These are phyloP conservation scores for Boletus holoroseus DNA, from an alignment of 1,284 basidiomycete species.

Conservation along the genomic window DNA sequence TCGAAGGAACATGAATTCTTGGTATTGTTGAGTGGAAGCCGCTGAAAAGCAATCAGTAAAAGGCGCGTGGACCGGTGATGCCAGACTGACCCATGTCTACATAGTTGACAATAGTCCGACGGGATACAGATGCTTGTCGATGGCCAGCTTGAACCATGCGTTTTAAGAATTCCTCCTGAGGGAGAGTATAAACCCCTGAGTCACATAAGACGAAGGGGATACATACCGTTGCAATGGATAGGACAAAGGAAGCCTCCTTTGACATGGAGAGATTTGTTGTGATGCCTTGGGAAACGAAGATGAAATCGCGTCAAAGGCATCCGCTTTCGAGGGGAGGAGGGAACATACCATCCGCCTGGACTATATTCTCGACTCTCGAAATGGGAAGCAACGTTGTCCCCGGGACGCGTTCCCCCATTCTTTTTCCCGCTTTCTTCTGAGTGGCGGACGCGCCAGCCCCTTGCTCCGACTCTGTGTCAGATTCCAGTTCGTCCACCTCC, in stretches of 20 bases:
- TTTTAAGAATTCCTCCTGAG: constrained; percentile 74
- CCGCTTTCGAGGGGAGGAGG: background rate
- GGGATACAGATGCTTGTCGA: constrained; percentile 47
- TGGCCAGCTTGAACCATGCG: constrained; percentile 56
- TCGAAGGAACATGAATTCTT: constrained; percentile 64
- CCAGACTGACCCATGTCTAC: constrained; percentile 58
- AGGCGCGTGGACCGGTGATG: constrained; percentile 3
- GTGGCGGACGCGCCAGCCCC: constrained; percentile 37
- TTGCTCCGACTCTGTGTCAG: constrained; percentile 44
- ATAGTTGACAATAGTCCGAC: constrained; percentile 54
- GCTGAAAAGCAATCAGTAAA: constrained; percentile 37
- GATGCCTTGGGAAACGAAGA: constrained; percentile 36
- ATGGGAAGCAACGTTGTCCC: constrained; percentile 60
- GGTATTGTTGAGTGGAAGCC: constrained; percentile 50
- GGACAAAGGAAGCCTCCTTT: constrained; percentile 64
- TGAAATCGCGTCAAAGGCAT: constrained; percentile 15
- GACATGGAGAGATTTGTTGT: constrained; percentile 58
- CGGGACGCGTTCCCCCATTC: constrained; percentile 46
- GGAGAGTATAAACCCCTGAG: constrained; percentile 19
- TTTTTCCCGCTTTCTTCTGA: constrained; percentile 33
- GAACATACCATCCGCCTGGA: constrained; percentile 61
- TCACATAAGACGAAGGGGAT: background rate
- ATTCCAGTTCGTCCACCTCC: constrained; percentile 61
- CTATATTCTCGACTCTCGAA: constrained; percentile 59
- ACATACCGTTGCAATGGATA: constrained; percentile 66